Conservation (phyloP, 148 eudicot species). For the Vaccinium darrowii region DNA sequence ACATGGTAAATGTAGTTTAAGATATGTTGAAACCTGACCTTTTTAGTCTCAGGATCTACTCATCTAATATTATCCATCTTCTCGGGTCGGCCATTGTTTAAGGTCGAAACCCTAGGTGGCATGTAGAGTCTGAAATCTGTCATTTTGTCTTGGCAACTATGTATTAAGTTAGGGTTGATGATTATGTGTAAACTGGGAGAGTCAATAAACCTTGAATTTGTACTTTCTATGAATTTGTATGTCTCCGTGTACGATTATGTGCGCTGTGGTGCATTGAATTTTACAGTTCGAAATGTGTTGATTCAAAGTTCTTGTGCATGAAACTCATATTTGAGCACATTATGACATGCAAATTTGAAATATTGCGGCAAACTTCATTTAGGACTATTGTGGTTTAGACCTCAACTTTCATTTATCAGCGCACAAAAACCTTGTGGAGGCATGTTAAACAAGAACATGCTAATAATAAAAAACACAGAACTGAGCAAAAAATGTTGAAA, state of each 20-base stretch:
- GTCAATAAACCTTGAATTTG: slow-evolving; percentile 2
- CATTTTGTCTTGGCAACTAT: neutral
- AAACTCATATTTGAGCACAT: neutral
- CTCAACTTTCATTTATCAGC: no score
- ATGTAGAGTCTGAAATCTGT: slow-evolving; percentile 17
- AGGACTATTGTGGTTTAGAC: no score
- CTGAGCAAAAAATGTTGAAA: no score
- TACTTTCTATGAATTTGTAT: neutral
- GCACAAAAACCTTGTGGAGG: no score
- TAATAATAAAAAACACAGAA: no score
- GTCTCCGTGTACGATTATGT: neutral
- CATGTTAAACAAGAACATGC: no score
- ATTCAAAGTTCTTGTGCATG: neutral
- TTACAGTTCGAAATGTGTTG: neutral
- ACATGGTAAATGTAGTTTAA: slow-evolving; percentile 33
- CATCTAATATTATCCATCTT: slow-evolving; percentile 18
- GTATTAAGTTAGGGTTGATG: neutral
- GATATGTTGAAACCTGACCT: slow-evolving; percentile 21
- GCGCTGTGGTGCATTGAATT: neutral
- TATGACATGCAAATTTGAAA: no score
- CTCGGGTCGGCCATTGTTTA: slow-evolving; percentile 24
- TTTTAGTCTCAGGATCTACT: slow-evolving; percentile 22
- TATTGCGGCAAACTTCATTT: no score
- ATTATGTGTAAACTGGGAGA: neutral
- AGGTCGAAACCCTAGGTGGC: slow-evolving; percentile 18